phyloP scores from a whole-genome alignment of 1,284 basidiomycete genomes.

The Cutaneotrichosporon cutaneum region DNA sequence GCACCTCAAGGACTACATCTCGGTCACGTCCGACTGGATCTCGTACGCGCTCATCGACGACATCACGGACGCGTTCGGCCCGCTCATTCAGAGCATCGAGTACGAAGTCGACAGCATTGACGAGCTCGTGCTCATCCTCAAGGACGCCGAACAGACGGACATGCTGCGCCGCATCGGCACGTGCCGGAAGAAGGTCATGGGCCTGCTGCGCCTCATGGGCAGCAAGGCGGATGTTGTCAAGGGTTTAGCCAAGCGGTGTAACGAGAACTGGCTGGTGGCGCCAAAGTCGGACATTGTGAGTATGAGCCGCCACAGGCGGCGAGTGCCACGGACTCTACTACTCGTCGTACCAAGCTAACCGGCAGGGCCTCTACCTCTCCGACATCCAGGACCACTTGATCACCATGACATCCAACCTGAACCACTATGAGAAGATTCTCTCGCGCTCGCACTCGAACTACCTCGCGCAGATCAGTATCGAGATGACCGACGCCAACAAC shows the following conservation, averaged over 20 bases:
- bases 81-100: constrained; percentile 96
- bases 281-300: constrained; percentile 94
- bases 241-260: constrained; percentile 91
- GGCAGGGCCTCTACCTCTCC: constrained; percentile 86
- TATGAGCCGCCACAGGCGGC: constrained; percentile 18
- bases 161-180: constrained; percentile 88
- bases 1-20: constrained; percentile 99
- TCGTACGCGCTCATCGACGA: constrained; percentile 99
- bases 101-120: constrained; percentile 99
- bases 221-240: constrained; percentile 99
- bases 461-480: constrained; percentile 95
- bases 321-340: neutral
- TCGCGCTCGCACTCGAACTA: constrained; percentile 99
- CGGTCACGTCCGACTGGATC: constrained; percentile 99
- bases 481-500: constrained; percentile 99
- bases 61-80: constrained; percentile 98
- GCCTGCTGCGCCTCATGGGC: constrained; percentile 87
- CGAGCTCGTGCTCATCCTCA: constrained; percentile 94
- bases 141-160: constrained; percentile 76
- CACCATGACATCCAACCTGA: constrained; percentile 95
- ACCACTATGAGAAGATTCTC: constrained; percentile 98
- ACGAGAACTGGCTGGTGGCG: constrained; percentile 98
- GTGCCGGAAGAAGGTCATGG: constrained; percentile 99
- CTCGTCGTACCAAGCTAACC: neutral
- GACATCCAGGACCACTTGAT: constrained; percentile 98